Conservation (phyloP, 2,329 filamentous ascomycete genomes). For the Corynespora cassiicola region DNA sequence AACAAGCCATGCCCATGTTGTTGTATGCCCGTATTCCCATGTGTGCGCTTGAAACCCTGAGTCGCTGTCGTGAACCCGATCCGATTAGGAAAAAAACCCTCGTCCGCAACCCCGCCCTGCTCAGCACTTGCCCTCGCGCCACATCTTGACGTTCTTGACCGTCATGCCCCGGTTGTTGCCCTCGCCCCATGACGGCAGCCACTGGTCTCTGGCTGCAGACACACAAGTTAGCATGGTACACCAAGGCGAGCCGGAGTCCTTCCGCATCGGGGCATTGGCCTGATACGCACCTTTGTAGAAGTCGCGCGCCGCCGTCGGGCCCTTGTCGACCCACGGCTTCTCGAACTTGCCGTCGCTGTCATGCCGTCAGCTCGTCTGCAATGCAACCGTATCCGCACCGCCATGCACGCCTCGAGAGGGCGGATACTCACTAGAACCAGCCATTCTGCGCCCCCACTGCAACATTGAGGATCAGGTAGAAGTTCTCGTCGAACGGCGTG, state of each 20-base stretch:
- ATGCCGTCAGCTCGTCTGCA: slow-evolving; percentile 53
- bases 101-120: no score
- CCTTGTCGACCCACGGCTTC: slow-evolving; percentile 71
- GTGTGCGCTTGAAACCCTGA: no score
- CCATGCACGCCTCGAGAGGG: no score
- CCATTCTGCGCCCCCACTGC: slow-evolving; percentile 80
- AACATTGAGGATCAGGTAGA: slow-evolving; percentile 78
- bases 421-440: slow-evolving; percentile 71
- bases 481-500: slow-evolving; percentile 76
- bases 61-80: no score
- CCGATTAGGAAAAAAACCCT: no score
- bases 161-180: slow-evolving; percentile 64
- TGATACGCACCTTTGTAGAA: slow-evolving; percentile 28
- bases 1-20: no score
- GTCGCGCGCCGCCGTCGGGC: slow-evolving; percentile 25
- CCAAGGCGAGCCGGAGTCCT: no score
- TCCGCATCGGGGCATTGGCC: no score
- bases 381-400: no score
- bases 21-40: no score
- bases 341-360: slow-evolving; percentile 57
- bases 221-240: slow-evolving; percentile 75
- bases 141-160: slow-evolving; percentile 68
- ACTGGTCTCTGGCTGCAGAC: slow-evolving; percentile 58
- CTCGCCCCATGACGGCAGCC: slow-evolving; percentile 74
- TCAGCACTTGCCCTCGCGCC: slow-evolving; percentile 46